phyloP scores from a whole-genome alignment of 192 early-diverging fungal species.

The Chytriomyces sp. region DNA sequence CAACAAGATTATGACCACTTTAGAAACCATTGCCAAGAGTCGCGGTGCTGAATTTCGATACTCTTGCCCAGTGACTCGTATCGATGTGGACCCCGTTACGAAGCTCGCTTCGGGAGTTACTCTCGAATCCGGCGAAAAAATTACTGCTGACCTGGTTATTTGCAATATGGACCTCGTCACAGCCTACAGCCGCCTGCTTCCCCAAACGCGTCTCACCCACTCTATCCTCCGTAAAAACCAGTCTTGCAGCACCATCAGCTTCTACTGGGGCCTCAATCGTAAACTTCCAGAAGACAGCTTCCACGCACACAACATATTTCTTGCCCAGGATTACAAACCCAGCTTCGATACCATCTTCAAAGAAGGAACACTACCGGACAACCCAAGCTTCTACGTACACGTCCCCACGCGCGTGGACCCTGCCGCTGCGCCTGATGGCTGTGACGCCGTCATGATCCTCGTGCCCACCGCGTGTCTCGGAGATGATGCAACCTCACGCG shows the following conservation, averaged over 20 bases:
- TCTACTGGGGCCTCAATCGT: constrained; percentile 55
- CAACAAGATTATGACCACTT: constrained; percentile 46
- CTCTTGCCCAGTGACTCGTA: constrained; percentile 42
- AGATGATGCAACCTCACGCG: constrained; percentile 23
- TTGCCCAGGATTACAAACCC: constrained; percentile 51
- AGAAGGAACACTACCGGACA: constrained; percentile 43
- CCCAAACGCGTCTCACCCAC: constrained; percentile 32
- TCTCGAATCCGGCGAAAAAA: constrained; percentile 41
- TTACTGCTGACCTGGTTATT: constrained; percentile 57
- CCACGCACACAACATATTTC: constrained; percentile 60
- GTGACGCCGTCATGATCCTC: constrained; percentile 53
- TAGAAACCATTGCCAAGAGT: constrained; percentile 47
- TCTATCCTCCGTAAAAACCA: constrained; percentile 44
- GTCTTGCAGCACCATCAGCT: constrained; percentile 56
- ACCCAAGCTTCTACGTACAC: constrained; percentile 61
- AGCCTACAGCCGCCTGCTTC: constrained; percentile 53
- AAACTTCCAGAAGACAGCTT: constrained; percentile 41
- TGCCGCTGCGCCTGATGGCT: constrained; percentile 46
- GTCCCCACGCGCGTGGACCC: constrained; percentile 56
- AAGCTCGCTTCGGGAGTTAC: constrained; percentile 51
- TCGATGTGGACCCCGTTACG: constrained; percentile 35
- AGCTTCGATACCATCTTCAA: constrained; percentile 60
- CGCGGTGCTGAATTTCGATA: constrained; percentile 48
- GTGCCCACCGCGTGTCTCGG: constrained; percentile 55
- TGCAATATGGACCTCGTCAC: constrained; percentile 60